phyloP scores from a whole-genome alignment of 106 monocot species.

The Ottelia alismoides region DNA sequence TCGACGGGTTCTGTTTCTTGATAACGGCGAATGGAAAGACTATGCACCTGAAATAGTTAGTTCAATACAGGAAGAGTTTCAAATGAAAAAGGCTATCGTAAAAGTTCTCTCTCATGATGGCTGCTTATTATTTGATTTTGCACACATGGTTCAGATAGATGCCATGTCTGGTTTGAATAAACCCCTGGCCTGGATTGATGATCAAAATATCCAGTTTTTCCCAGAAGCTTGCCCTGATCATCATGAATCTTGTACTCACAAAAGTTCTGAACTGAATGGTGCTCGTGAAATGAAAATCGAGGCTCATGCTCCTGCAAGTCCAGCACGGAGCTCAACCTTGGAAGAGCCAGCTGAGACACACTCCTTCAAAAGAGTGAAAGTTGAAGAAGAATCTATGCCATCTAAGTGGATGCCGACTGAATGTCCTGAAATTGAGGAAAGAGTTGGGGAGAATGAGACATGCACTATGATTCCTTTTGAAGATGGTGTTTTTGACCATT shows the following conservation, averaged over 20 bases:
- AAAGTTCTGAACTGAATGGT: conserved; percentile 19
- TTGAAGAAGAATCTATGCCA: conserved; percentile 1
- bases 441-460: conserved; percentile 61
- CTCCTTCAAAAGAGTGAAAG: conserved; percentile 12
- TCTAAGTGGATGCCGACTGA: conserved; percentile 7
- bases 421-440: conserved; percentile 20
- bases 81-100: conserved; percentile 40
- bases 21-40: conserved; percentile 57
- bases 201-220: conserved; percentile 36
- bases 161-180: conserved; percentile 26
- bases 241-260: neutral
- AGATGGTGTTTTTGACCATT: neutral
- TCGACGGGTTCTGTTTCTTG: conserved; percentile 33
- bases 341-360: conserved; percentile 11
- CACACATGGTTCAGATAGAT: conserved; percentile 62
- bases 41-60: conserved; percentile 25
- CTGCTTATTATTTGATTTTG: conserved; percentile 54
- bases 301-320: conserved; percentile 15
- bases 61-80: conserved; percentile 33
- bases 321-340: conserved; percentile 53
- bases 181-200: conserved; percentile 74
- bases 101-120: conserved; percentile 24
- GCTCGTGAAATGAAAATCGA: conserved; percentile 10
- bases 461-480: conserved; percentile 10
- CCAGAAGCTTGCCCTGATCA: conserved; percentile 13